Evolutionary conservation across 805 yeast genomes (phyloP).

Genomic region (Saccharomycopsis guyanensis): DNA sequence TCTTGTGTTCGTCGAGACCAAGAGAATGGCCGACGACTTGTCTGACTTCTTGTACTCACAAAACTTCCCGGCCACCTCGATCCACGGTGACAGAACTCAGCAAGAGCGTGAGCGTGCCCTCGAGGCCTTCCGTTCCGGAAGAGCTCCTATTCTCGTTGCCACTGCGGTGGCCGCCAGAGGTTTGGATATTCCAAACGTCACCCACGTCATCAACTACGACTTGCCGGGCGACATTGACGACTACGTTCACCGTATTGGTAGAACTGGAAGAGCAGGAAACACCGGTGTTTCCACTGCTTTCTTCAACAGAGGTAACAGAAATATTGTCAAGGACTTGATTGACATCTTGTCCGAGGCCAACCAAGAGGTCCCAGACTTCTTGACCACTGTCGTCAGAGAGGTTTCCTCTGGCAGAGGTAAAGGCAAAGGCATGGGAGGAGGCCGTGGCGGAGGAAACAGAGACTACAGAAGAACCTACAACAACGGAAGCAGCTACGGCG

Average conservation of each 20-base stretch:
- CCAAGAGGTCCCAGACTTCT: slow-evolving; percentile 93
- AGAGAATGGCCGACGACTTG: slow-evolving; percentile 95
- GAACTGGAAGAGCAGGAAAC: slow-evolving; percentile 99
- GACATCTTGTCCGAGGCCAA: slow-evolving; percentile 90
- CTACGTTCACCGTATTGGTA: slow-evolving; percentile 98
- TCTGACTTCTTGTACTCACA: slow-evolving; percentile 86
- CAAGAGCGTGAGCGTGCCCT: slow-evolving; percentile 96
- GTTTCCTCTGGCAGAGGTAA: slow-evolving; percentile 33
- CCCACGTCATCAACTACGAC: slow-evolving; percentile 96
- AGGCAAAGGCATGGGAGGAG: slow-evolving; percentile 45
- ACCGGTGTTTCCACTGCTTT: slow-evolving; percentile 97
- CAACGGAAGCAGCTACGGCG: slow-evolving; percentile 25
- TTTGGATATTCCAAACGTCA: slow-evolving; percentile 91
- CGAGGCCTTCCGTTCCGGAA: slow-evolving; percentile 87
- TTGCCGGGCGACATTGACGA: slow-evolving; percentile 96
- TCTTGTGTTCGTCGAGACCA: slow-evolving; percentile 93
- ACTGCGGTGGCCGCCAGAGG: slow-evolving; percentile 96
- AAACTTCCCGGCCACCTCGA: slow-evolving; percentile 94
- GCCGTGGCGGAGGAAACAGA: slow-evolving; percentile 34
- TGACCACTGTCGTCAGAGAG: slow-evolving; percentile 76
- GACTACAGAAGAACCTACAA: slow-evolving; percentile 43
- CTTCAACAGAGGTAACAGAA: slow-evolving; percentile 91
- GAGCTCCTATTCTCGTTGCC: slow-evolving; percentile 91
- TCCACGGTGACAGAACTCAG: slow-evolving; percentile 99
- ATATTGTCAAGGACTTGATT: slow-evolving; percentile 78